Base-by-base conservation (phyloP, 305 asterid genomes). In the Caryopteris hybrid region DNA sequence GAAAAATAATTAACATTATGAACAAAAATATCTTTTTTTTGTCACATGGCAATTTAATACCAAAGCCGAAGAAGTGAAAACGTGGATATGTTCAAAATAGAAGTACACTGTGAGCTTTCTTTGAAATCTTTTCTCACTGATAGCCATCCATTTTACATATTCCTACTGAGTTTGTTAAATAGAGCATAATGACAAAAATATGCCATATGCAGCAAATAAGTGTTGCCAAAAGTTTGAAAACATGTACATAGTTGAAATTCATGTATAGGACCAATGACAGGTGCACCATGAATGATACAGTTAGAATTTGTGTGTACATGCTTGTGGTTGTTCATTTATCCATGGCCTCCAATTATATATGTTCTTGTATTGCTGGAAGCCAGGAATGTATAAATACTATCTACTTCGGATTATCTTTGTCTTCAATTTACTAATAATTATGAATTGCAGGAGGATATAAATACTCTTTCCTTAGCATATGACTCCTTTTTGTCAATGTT, bases 401-500 rank as follows among this genome's bases (percentile, higher is more conserved):
- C 66, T 82, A 85, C 64, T 61, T 77, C 62, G 85, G 81, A 31
- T 84, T 16, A 11, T 68, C 29, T 47, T 4, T 58, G 58, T 25
- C 46, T 48, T 48, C 71, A 56, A 75, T 25, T 72, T 23, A 50
- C 46, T 25, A 5, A 23, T 64, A 55, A 51, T 61, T 64, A 59
- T 58, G 73, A 48, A 43, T 63, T 78, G 79, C 90, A 92, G 98
- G 95, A 85, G 77, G 84, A 86, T 78, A 80, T 79, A 48, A 81
- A 84, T 84, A 62, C 77, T 14, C 79, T 90, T 68, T 85, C 92
- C 74, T 70, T 79, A 65, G 92, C 89, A 48, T 92, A 88, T 75
- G 96, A 88, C 61, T 74, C 90, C 60, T 81, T 92, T 80, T 76
- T 92, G 82, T 79, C 85, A 31, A 80, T 58, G 53, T 92, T 82